Conservation (phyloP, 495 filamentous ascomycete genomes). For the Bathelium albidoporum region DNA sequence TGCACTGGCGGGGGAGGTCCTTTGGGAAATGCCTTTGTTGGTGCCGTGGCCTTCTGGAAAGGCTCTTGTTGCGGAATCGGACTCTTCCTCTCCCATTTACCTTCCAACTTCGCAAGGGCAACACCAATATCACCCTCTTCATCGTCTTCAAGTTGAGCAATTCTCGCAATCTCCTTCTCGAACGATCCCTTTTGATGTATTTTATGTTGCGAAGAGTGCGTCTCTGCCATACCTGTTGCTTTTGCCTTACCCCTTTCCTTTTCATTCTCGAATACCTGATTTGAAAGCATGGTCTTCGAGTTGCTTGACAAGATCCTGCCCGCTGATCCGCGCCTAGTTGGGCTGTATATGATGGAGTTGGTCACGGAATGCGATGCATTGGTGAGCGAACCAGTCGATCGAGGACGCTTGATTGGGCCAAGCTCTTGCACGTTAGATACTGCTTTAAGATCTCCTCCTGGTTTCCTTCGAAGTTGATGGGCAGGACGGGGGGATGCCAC, state of each 20-base stretch:
- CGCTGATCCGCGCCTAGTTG: constrained; percentile 17
- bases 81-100: constrained; percentile 53
- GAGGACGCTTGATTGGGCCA: constrained; percentile 50
- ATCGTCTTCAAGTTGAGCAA: constrained; percentile 84
- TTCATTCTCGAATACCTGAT: constrained; percentile 21
- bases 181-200: constrained; percentile 83
- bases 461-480: constrained; percentile 66
- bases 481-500: constrained; percentile 23
- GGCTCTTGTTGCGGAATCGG: background rate
- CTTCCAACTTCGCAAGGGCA: constrained; percentile 84
- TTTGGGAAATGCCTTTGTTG: background rate
- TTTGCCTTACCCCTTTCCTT: constrained; percentile 23
- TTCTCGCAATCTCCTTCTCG: constrained; percentile 76
- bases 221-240: constrained; percentile 55
- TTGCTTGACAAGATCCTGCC: constrained; percentile 8
- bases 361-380: constrained; percentile 59
- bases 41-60: background rate
- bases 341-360: constrained; percentile 43
- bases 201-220: constrained; percentile 64
- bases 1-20: background rate
- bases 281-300: background rate
- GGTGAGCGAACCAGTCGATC: constrained; percentile 60
- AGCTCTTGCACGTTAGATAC: constrained; percentile 64
- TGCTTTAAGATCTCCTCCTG: constrained; percentile 79
- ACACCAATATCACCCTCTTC: constrained; percentile 87